Conservation (phyloP, 2,329 filamentous ascomycete species). For the Penicillium sp. region DNA sequence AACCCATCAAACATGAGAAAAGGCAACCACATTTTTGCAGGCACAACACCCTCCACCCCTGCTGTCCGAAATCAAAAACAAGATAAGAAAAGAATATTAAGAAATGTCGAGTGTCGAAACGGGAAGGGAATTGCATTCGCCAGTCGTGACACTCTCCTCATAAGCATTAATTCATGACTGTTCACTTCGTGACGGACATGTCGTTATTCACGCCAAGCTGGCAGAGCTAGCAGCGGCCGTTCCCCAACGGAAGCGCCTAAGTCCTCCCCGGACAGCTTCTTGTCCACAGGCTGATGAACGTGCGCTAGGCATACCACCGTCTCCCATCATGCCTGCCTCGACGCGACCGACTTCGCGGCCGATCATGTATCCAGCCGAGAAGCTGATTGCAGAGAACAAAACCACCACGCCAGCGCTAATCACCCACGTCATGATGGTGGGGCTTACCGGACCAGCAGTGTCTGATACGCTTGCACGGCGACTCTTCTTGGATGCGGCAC, state of each 20-base stretch:
- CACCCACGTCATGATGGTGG: constrained; percentile 61
- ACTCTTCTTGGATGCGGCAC: constrained; percentile 30
- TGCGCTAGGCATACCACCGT: constrained; percentile 25
- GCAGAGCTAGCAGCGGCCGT: constrained; percentile 35
- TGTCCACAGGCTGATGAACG: constrained; percentile 41
- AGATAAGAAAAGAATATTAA: neutral
- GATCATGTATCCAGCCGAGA: constrained; percentile 59
- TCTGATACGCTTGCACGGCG: constrained; percentile 30
- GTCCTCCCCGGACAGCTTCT: constrained; percentile 43
- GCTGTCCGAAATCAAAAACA: neutral
- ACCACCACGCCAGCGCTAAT: constrained; percentile 61
- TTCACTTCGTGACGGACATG: constrained; percentile 2
- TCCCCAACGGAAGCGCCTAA: constrained; percentile 43
- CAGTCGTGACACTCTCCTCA: constrained; percentile 1
- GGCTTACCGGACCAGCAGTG: constrained; percentile 43
- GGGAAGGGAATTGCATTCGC: neutral
- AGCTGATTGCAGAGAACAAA: constrained; percentile 59
- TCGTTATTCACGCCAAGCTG: constrained; percentile 30
- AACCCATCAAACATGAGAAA: neutral
- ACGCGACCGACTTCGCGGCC: constrained; percentile 55
- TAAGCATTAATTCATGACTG: constrained; percentile 6
- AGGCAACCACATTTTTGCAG: constrained; percentile 12
- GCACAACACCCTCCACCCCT: neutral
- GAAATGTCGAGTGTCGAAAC: neutral
- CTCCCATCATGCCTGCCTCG: constrained; percentile 41